Conservation (phyloP, 2,329 filamentous ascomycete species). For the Mycosphaerelloides madeirae region DNA sequence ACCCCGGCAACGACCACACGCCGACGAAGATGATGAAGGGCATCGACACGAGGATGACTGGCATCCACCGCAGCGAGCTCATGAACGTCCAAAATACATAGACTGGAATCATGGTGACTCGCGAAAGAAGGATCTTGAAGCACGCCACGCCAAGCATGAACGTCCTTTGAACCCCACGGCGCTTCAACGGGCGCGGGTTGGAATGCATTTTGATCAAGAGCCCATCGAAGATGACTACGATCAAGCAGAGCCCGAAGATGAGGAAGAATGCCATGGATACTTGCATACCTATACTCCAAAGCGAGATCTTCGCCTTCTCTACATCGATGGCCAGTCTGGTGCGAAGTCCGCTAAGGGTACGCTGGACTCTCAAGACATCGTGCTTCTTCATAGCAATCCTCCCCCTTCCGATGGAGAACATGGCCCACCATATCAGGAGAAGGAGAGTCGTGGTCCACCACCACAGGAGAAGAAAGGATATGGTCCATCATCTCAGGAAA, state of each 20-base stretch:
- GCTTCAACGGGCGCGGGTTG: conserved; percentile 7
- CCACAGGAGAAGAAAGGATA: background rate
- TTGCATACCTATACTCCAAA: conserved; percentile 62
- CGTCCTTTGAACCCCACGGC: conserved; percentile 10
- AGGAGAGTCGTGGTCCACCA: background rate
- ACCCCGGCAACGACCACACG: background rate
- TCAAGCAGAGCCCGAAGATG: background rate
- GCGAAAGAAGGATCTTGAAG: conserved; percentile 9
- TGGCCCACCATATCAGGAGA: background rate
- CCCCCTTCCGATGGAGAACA: conserved; percentile 14
- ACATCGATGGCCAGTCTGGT: conserved; percentile 66
- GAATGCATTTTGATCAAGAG: background rate
- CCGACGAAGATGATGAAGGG: background rate
- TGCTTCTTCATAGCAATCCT: conserved; percentile 47
- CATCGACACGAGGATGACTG: too few species aligned
- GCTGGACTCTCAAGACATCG: conserved; percentile 60
- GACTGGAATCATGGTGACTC: conserved; percentile 1
- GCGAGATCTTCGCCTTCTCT: conserved; percentile 57
- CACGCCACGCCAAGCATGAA: conserved; percentile 1
- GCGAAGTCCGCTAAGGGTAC: conserved; percentile 63
- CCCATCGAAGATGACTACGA: background rate
- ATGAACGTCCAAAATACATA: conserved; percentile 1
- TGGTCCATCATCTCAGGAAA: background rate
- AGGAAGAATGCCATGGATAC: conserved; percentile 45
- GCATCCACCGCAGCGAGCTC: conserved; percentile 5